A percentile compares a stretch with the other conserved stretches of the same genome.
These are phyloP conservation scores for Exsudoporus frostii DNA, from an alignment of 768 basidiomycete genomes.

Conservation along the genomic window DNA sequence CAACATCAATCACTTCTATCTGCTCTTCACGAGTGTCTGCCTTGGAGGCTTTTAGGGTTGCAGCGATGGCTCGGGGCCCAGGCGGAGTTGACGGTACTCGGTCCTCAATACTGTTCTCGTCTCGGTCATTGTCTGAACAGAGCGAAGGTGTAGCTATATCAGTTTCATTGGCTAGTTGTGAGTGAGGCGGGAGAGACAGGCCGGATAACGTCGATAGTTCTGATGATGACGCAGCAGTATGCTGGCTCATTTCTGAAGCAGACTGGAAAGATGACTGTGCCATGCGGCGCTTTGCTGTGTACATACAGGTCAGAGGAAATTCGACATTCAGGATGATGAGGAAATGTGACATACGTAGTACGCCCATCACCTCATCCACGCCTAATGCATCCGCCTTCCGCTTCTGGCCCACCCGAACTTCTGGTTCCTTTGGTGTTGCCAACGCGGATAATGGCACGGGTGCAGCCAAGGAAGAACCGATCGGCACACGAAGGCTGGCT, in stretches of 20 bases:
- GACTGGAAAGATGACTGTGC: slow-evolving; percentile 28
- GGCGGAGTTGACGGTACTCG: slow-evolving; percentile 50
- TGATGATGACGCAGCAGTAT: slow-evolving; percentile 12
- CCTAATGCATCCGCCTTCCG: slow-evolving; percentile 28
- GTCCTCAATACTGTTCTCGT: slow-evolving; percentile 49
- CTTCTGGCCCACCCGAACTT: slow-evolving; percentile 26
- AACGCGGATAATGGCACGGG: slow-evolving; percentile 9
- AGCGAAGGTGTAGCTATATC: slow-evolving; percentile 63
- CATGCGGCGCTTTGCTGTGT: slow-evolving; percentile 38
- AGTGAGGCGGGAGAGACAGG: slow-evolving; percentile 15
- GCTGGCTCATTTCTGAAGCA: slow-evolving; percentile 19
- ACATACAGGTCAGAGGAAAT: slow-evolving; percentile 13
- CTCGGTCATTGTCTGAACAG: slow-evolving; percentile 67
- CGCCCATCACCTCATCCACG: slow-evolving; percentile 26
- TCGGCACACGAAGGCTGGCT: slow-evolving; percentile 26
- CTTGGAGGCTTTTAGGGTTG: not conserved
- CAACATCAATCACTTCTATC: slow-evolving; percentile 37
- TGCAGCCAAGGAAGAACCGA: slow-evolving; percentile 22
- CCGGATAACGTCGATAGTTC: slow-evolving; percentile 26
- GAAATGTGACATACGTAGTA: slow-evolving; percentile 32
- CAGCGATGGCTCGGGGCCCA: slow-evolving; percentile 25
- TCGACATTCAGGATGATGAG: not conserved
- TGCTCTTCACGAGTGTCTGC: slow-evolving; percentile 3
- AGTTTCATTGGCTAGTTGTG: slow-evolving; percentile 36
- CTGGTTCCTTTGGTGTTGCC: slow-evolving; percentile 6